Conservation (phyloP, 1,284 basidiomycete species). For the Xerocomus minutiporus region DNA sequence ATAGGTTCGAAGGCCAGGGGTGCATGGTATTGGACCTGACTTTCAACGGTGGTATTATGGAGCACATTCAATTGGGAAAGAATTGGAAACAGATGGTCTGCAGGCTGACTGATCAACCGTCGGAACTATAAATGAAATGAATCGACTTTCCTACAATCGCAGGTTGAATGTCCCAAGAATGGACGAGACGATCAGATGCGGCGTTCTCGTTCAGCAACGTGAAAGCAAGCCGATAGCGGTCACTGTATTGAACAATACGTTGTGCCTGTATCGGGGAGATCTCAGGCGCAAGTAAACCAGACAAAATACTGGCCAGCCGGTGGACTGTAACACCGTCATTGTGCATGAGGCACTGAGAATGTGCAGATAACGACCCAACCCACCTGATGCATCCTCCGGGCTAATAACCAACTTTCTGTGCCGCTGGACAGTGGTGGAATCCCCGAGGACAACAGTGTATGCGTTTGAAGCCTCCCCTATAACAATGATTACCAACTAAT, state of each 20-base stretch:
- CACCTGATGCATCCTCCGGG: slow-evolving; percentile 29
- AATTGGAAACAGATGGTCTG: slow-evolving; percentile 70
- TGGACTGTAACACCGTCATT: slow-evolving; percentile 12
- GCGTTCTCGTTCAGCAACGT: slow-evolving; percentile 86
- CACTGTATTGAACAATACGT: slow-evolving; percentile 69
- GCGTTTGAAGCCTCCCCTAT: slow-evolving; percentile 18
- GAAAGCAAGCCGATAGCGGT: slow-evolving; percentile 77
- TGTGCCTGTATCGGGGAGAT: slow-evolving; percentile 43
- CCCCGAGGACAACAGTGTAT: slow-evolving; percentile 26
- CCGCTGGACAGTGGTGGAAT: slow-evolving; percentile 21
- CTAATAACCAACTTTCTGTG: slow-evolving; percentile 21
- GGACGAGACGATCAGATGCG: slow-evolving; percentile 54
- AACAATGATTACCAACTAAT: slow-evolving; percentile 10
- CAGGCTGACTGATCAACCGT: slow-evolving; percentile 13
- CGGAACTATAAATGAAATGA: slow-evolving; percentile 10
- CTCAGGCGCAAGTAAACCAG: slow-evolving; percentile 50
- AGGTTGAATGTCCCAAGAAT: slow-evolving; percentile 68
- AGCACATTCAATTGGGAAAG: slow-evolving; percentile 58
- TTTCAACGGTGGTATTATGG: slow-evolving; percentile 91
- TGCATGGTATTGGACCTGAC: slow-evolving; percentile 89
- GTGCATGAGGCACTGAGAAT: slow-evolving; percentile 11
- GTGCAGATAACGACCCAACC: slow-evolving; percentile 10
- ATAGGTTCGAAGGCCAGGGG: slow-evolving; percentile 79
- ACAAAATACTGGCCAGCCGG: slow-evolving; percentile 39
- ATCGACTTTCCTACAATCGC: slow-evolving; percentile 57